Percentiles rank a stretch among this genome's conserved stretches.
Evolutionary conservation across 139 green algal species (phyloP).

Genomic region (Diplosphaera chodatii): DNA sequence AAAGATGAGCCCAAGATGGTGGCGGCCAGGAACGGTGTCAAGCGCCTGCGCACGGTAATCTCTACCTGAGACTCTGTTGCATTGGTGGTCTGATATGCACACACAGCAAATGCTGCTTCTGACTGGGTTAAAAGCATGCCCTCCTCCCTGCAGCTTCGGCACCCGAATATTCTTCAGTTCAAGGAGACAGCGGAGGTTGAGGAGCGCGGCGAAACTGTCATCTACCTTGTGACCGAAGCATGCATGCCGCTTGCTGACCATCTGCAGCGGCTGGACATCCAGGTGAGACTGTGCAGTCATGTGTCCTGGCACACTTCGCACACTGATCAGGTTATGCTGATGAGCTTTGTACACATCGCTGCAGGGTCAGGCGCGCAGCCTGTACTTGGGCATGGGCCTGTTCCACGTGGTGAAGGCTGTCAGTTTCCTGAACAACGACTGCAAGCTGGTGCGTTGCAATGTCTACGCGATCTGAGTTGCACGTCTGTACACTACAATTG

Average conservation of each 20-base stretch:
- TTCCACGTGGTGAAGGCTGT: slow-evolving; percentile 80
- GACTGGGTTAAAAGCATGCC: too few species aligned
- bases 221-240: slow-evolving; percentile 84
- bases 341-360: too few species aligned
- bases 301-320: too few species aligned
- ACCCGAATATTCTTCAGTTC: slow-evolving; percentile 80
- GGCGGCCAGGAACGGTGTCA: slow-evolving; percentile 71
- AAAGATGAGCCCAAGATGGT: slow-evolving; percentile 51
- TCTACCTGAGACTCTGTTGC: too few species aligned
- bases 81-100: too few species aligned
- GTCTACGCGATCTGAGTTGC: too few species aligned
- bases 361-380: slow-evolving; percentile 33
- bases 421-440: slow-evolving; percentile 95
- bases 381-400: slow-evolving; percentile 89
- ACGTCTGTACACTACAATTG: too few species aligned
- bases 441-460: slow-evolving; percentile 80
- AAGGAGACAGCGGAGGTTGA: slow-evolving; percentile 73
- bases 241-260: slow-evolving; percentile 60
- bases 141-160: slow-evolving; percentile 73
- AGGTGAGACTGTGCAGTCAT: background rate
- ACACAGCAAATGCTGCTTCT: too few species aligned
- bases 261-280: slow-evolving; percentile 50
- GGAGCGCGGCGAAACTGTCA: slow-evolving; percentile 49
- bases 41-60: slow-evolving; percentile 64
- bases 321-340: too few species aligned